These are phyloP conservation scores for Carex littledalei DNA, from an alignment of 176 grass and related monocot genomes.

Conservation along the genomic window DNA sequence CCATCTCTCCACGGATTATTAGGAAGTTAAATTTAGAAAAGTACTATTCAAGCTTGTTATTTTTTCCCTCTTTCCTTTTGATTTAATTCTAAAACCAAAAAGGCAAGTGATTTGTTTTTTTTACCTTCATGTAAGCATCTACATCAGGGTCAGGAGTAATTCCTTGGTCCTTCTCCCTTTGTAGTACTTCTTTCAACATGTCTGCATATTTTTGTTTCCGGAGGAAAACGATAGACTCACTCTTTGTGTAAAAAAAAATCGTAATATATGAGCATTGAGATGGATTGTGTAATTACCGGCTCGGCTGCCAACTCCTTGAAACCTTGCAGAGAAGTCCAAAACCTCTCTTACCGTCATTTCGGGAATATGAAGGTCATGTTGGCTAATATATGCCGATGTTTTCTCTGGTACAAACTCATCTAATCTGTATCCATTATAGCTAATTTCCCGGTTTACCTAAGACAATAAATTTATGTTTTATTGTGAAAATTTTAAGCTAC, in stretches of 20 bases:
- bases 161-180: conserved; percentile 56
- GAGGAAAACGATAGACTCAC: background rate
- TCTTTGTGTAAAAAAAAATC: background rate
- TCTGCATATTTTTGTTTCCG: conserved; percentile 27
- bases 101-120: background rate
- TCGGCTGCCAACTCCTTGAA: conserved; percentile 52
- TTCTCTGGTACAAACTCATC: conserved; percentile 51
- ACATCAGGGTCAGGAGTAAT: conserved; percentile 55
- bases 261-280: background rate
- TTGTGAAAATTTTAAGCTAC: background rate
- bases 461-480: background rate
- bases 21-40: background rate
- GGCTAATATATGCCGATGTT: conserved; percentile 53
- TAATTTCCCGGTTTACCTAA: conserved; percentile 37
- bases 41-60: background rate
- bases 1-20: background rate
- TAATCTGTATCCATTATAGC: conserved; percentile 46
- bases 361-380: conserved; percentile 43
- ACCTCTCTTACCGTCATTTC: conserved; percentile 69
- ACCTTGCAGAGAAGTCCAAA: conserved; percentile 57
- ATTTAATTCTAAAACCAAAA: background rate
- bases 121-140: conserved; percentile 83
- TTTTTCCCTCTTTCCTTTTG: background rate
- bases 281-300: conserved; percentile 31
- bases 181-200: conserved; percentile 55